Conservation (phyloP, 2,329 filamentous ascomycete genomes). For the Pseudocercospora fuligena region DNA sequence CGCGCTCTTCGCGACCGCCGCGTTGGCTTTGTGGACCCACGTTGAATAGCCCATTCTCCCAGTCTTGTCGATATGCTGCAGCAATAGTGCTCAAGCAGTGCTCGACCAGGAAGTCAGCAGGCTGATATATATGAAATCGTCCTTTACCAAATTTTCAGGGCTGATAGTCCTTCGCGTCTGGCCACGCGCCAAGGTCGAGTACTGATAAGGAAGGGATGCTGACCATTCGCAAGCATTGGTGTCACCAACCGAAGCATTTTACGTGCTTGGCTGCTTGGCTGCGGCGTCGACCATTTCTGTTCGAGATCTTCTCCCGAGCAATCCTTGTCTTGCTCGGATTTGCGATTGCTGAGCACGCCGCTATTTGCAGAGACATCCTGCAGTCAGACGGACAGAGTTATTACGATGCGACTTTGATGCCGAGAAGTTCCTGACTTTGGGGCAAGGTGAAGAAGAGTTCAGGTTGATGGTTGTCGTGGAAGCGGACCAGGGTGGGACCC, state of each 20-base stretch:
- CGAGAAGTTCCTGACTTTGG: too few relatives aligned
- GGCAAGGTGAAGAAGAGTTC: too few relatives aligned
- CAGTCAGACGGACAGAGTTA: too few relatives aligned
- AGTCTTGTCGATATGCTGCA: not conserved
- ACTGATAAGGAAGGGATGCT: not conserved
- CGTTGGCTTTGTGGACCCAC: constrained; percentile 36
- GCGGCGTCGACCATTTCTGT: not conserved
- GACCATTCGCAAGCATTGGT: not conserved
- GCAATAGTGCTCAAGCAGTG: not conserved
- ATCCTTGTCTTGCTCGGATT: not conserved
- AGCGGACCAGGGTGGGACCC: too few relatives aligned
- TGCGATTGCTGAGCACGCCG: too few relatives aligned
- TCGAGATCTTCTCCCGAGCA: not conserved
- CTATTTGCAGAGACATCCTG: too few relatives aligned
- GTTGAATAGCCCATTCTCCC: constrained; percentile 26
- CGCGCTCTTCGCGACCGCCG: constrained; percentile 64
- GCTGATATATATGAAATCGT: not conserved
- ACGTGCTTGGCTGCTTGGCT: constrained; percentile 2
- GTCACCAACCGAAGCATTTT: not conserved
- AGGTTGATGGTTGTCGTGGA: too few relatives aligned
- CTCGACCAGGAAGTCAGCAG: not conserved
- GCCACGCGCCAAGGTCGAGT: not conserved
- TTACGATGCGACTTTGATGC: too few relatives aligned
- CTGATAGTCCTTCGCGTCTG: not conserved
- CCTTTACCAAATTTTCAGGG: not conserved